Evolutionary conservation across 192 early-diverging fungal species (phyloP), one percentile per base, ranked within the genome.

Genomic region (Umbelopsis isabellina): DNA sequence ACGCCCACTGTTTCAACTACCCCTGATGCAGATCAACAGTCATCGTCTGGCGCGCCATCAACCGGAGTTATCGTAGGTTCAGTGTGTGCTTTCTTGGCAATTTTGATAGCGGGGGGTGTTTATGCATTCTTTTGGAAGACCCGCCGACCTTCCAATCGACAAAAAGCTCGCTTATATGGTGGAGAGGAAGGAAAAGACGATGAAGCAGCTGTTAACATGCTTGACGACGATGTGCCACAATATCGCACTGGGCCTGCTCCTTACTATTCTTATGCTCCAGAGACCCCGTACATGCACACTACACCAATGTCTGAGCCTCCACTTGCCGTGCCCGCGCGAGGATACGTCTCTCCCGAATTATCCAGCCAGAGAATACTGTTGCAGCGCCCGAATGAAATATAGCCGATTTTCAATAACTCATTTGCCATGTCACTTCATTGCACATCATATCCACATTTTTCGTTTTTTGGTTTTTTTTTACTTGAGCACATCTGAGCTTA

Each of bases 91-190:
- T 67, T 67, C 66, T 67, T 67, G 27, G 45, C 66, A 11, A 49
- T 67, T 10, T 33, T 49, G 27, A 67, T 67, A 11, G 30, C 27
- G 6, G 67, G 67, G 23, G 67, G 49, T 21, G 51, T 69, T 18
- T 69, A 69, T 69, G 67, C 67, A 12, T 69, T 69, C 47, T 69
- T 69, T 35, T 69, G 67, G 67, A 69, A 69, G 49, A 69, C 67
- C 8, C 67, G 67, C 8, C 67, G 67, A 16, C 67, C 67, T 2
- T 69, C 67, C 21, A 41, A 23, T 11, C 46, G 67, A 9, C 67
- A 69, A 49, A 69, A 27, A 47, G 51, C 35, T 49, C 47, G 67
- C 9, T 52, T 69, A 22, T 69, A 50, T 30, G 55, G 55, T 18
- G 55, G 55, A 6, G 55, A 61, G 30, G 15, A 61, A 61, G 55